Conservation (phyloP, 192 early-diverging fungal genomes). For the Coemansia asiatica region DNA sequence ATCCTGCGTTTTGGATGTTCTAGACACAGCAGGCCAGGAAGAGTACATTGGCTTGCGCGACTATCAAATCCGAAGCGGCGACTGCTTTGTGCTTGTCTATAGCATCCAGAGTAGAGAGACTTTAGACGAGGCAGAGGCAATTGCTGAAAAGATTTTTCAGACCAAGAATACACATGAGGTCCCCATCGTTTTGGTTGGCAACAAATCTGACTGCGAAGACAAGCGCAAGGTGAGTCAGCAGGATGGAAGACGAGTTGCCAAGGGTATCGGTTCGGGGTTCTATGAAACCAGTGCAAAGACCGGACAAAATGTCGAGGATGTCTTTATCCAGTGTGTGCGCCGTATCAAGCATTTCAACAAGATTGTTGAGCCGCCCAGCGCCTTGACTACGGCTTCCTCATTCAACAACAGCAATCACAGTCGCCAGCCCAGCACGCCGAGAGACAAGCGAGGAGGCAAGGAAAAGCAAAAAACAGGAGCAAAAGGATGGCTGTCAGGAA, state of each 20-base stretch:
- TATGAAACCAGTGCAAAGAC: constrained; percentile 86
- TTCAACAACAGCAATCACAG: neutral
- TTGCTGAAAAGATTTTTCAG: constrained; percentile 72
- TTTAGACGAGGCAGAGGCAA: constrained; percentile 71
- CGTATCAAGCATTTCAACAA: constrained; percentile 63
- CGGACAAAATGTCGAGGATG: constrained; percentile 88
- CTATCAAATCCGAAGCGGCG: constrained; percentile 86
- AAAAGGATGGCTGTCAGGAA: constrained; percentile 37
- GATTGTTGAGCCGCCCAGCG: neutral
- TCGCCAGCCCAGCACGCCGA: constrained; percentile 9
- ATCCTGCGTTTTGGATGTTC: constrained; percentile 81
- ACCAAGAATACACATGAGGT: constrained; percentile 77
- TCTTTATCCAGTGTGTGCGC: constrained; percentile 88
- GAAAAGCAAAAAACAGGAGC: constrained; percentile 16
- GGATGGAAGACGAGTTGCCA: constrained; percentile 64
- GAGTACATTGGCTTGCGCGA: constrained; percentile 79
- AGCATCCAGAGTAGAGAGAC: constrained; percentile 57
- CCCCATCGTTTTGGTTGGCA: constrained; percentile 81
- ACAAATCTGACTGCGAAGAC: constrained; percentile 86
- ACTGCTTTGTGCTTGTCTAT: constrained; percentile 85
- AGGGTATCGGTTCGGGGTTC: constrained; percentile 71
- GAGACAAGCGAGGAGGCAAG: constrained; percentile 5
- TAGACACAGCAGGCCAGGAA: constrained; percentile 90
- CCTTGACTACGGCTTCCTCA: neutral
- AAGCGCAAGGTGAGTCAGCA: constrained; percentile 62